Evolutionary conservation across 1,284 basidiomycete species (phyloP).

Genomic region (Ustilago trichophora): DNA sequence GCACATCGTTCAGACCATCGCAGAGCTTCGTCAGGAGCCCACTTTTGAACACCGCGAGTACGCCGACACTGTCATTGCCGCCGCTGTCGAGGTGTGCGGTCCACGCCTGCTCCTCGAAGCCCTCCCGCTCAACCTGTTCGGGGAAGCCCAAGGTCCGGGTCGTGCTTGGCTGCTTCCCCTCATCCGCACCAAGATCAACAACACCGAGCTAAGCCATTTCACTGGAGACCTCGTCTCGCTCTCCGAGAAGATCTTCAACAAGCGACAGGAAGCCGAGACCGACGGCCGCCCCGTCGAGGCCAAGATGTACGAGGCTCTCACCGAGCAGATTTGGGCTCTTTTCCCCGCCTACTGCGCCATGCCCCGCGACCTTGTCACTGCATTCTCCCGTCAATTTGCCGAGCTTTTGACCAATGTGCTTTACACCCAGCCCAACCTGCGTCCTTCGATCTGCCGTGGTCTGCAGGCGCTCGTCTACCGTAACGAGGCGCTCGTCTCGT

Average conservation of each 20-base stretch:
- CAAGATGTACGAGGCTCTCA: constrained; percentile 91
- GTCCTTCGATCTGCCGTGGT: constrained; percentile 82
- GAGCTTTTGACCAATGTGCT: constrained; percentile 87
- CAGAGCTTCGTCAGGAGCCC: constrained; percentile 78
- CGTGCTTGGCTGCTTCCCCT: constrained; percentile 92
- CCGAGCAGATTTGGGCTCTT: constrained; percentile 87
- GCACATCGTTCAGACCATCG: constrained; percentile 79
- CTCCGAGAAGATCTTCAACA: constrained; percentile 86
- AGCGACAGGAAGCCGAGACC: constrained; percentile 73
- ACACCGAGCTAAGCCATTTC: constrained; percentile 86
- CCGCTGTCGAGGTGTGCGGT: constrained; percentile 85
- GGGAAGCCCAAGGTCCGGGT: constrained; percentile 69
- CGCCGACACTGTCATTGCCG: constrained; percentile 81
- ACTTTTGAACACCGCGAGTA: constrained; percentile 90
- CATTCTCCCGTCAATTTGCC: constrained; percentile 53
- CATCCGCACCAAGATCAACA: constrained; percentile 79
- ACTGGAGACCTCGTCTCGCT: constrained; percentile 89
- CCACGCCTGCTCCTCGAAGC: constrained; percentile 79
- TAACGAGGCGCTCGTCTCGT: constrained; percentile 71
- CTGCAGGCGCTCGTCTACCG: constrained; percentile 83
- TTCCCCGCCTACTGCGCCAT: constrained; percentile 77
- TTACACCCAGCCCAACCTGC: constrained; percentile 85
- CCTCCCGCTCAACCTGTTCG: constrained; percentile 81
- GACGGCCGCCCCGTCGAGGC: constrained; percentile 78
- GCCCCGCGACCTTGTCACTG: constrained; percentile 76